phyloP scores from a whole-genome alignment of 352 stramenopile genomes.

The Phytopythium montanum region DNA sequence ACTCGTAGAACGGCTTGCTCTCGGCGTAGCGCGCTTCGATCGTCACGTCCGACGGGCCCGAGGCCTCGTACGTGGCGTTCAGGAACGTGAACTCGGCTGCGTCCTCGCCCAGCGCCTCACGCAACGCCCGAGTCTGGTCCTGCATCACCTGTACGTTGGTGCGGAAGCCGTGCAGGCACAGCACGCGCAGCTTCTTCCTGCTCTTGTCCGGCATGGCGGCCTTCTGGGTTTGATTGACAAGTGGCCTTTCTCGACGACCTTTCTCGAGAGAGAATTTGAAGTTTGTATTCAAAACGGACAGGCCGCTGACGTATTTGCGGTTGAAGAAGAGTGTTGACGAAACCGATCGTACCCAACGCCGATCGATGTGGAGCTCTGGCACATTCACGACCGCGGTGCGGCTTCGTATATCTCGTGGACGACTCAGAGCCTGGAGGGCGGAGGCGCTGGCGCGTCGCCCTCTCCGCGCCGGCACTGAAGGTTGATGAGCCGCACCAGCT shows the following conservation, averaged over 20 bases:
- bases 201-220: constrained; percentile 11
- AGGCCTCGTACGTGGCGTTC: constrained; percentile 33
- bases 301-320: not conserved
- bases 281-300: not conserved
- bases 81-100: constrained; percentile 36
- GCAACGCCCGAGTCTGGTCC: constrained; percentile 38
- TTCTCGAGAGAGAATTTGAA: no score
- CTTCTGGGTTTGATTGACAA: no score
- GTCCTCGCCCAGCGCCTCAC: constrained; percentile 19
- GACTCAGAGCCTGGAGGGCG: not conserved
- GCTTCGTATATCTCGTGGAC: no score
- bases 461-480: constrained; percentile 16
- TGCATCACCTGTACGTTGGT: constrained; percentile 46
- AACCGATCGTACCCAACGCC: not conserved
- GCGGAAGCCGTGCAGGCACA: constrained; percentile 54
- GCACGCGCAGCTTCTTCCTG: constrained; percentile 32
- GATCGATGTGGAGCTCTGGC: no score
- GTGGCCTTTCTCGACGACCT: no score
- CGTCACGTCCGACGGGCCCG: constrained; percentile 21
- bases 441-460: not conserved
- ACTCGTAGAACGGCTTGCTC: constrained; percentile 37
- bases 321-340: constrained; percentile 1
- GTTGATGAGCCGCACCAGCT: constrained; percentile 31
- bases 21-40: constrained; percentile 29
- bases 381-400: not conserved